Percentiles rank a stretch among this genome's conserved stretches.
These are phyloP conservation scores for Penicillium italicum DNA, from an alignment of 2,329 filamentous ascomycete species.

Conservation along the genomic window DNA sequence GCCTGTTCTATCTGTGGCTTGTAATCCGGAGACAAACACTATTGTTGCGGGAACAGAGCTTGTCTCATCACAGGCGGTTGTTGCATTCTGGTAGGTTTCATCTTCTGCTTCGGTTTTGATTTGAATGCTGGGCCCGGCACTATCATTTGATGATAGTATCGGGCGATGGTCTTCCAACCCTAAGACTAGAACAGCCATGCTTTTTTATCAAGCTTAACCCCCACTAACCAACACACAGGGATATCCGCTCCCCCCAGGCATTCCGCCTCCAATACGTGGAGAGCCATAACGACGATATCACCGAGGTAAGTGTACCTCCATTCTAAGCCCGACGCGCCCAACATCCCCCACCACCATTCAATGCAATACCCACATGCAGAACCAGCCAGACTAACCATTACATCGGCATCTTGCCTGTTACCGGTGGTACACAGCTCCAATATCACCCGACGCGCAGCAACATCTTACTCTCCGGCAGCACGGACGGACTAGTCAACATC, in stretches of 20 bases:
- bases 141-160: neutral
- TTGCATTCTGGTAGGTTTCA: slow-evolving; percentile 44
- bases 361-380: neutral
- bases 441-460: slow-evolving; percentile 52
- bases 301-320: slow-evolving; percentile 45
- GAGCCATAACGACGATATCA: slow-evolving; percentile 58
- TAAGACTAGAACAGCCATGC: neutral
- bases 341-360: neutral
- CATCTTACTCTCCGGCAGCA: slow-evolving; percentile 58
- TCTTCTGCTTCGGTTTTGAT: neutral
- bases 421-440: slow-evolving; percentile 38
- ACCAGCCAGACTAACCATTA: slow-evolving; percentile 11
- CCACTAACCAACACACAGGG: slow-evolving; percentile 38
- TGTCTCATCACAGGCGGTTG: slow-evolving; percentile 40
- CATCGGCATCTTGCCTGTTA: neutral
- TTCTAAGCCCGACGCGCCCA: neutral
- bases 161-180: neutral
- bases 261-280: slow-evolving; percentile 43
- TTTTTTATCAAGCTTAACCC: neutral
- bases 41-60: slow-evolving; percentile 57
- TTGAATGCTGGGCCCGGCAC: neutral
- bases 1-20: slow-evolving; percentile 53
- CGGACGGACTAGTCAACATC: slow-evolving; percentile 60
- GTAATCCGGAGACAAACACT: slow-evolving; percentile 44
- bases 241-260: slow-evolving; percentile 40